Base-by-base conservation (phyloP, 371 early-diverging fungal species). In the Mucor circinelloides region DNA sequence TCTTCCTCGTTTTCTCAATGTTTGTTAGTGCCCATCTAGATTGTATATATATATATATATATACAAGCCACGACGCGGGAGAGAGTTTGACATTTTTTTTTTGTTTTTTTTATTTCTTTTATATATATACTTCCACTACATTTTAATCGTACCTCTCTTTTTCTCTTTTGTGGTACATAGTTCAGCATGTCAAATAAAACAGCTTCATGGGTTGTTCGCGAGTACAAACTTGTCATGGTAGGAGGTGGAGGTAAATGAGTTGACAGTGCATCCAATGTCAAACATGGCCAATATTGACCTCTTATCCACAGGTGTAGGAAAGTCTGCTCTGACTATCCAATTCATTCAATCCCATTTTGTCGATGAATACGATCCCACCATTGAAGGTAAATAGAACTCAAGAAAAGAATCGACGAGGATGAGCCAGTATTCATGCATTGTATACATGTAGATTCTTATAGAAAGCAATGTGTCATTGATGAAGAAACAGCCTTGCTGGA, bases 361-460 rank as follows among this genome's bases (percentile, higher is more conserved):
- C 30, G 95, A 96, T 68, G 95, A 95, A 64, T 95, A 97, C 69
- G 97, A 96, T 74, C 97, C 97, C 31, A 97, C 97, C 6, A 96
- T 97, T 59, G 96, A 96, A 82, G 90, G 90, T 89, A 82, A 36
- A 9, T 34, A 50, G 40, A 40, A 1, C 4, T 5, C 40, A 8
- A 60, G n/a, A n/a, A 19, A 10, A 36, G 36, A 36, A 15, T 2
- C 5, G 40, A 40, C 5, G 3, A 40, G 40, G 17, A 40, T 40
- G 40, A 17, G 17, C 17, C 17, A 17, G 36, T 4, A 36, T 40
- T 46, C 6, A 13, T 42, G 44, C 30, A 27, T 52, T 28, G 28
- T 12, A 27, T 23, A 27, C 34, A 32, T 32, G 17, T 48, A 89
- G 97, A 97, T 81, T 94, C 94, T 15, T 97, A 97, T 80, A 85